Evolutionary conservation across 1,284 basidiomycete species (phyloP).

Genomic region (Paramarasmius palmivorus): DNA sequence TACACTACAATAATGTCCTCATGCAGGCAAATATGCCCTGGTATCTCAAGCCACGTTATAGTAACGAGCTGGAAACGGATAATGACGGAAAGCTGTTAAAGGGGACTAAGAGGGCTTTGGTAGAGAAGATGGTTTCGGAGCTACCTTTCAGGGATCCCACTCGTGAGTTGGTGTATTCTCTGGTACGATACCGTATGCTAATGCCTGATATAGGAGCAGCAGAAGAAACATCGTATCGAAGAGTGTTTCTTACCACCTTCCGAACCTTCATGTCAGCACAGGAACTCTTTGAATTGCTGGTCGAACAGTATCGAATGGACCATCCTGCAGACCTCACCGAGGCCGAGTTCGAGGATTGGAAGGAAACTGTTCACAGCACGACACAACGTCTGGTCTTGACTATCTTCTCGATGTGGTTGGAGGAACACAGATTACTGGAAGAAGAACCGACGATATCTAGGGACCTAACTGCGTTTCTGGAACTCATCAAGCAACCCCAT

Average conservation of each 20-base stretch:
- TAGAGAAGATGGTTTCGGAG: constrained; percentile 69
- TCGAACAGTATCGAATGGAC: constrained; percentile 62
- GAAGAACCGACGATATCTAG: constrained; percentile 64
- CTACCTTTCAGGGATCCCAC: constrained; percentile 32
- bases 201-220: constrained; percentile 33
- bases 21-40: constrained; percentile 48
- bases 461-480: constrained; percentile 57
- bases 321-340: constrained; percentile 50
- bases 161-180: constrained; percentile 39
- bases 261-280: constrained; percentile 74
- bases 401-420: constrained; percentile 61
- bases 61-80: constrained; percentile 57
- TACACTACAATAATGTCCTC: constrained; percentile 35
- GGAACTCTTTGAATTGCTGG: constrained; percentile 65
- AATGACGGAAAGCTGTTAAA: constrained; percentile 59
- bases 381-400: constrained; percentile 58
- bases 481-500: constrained; percentile 40
- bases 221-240: constrained; percentile 54
- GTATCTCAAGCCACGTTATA: constrained; percentile 67
- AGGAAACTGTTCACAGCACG: constrained; percentile 55
- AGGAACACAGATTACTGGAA: constrained; percentile 57
- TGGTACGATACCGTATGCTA: neutral
- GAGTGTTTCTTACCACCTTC: constrained; percentile 78
- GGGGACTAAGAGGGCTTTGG: constrained; percentile 69
- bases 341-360: constrained; percentile 66